Evolutionary conservation across 257 asterid species (phyloP), one percentile per base, ranked within the genome.

Genomic region (Solanum rostratum): DNA sequence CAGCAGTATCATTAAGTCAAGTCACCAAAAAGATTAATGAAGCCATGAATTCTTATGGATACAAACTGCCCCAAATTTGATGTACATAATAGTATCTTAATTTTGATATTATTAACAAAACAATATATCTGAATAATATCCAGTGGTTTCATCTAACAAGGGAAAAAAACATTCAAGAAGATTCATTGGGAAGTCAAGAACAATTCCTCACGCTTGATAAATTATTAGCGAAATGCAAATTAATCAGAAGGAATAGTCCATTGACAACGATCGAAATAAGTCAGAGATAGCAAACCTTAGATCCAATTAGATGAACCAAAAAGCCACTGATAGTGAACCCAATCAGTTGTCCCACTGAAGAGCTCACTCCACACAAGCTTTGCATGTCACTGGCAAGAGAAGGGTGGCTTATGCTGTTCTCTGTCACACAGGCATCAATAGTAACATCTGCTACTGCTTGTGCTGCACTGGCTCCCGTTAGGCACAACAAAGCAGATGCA

Each of bases 371-470:
- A 57, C 92, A 86, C 19, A 93, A 92, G 84, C 91, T 92, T 69
- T 92, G 97, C 91, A 92, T 92, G 83, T 93, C 97, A 49, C 94
- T 89, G 5, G 97, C 96, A 87, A 93, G 71, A 9, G 90, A 84
- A 63, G 89, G 83, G 29, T 89, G 87, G 87, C 91, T 92, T 19
- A 90, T 91, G 73, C 93, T 92, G 66, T 90, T 90, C 70, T 91
- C 88, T 2, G 96, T 94, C 86, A 92, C 90, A 73, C 96, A 92
- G 6, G 97, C 97, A 89, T 91, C 95, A 10, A 93, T 90, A 39
- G 91, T 91, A 39, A 92, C 96, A 62, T 93, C 97, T 10, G 93
- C 97, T n/a, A 92, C 87, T 18, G 96, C 95, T 68, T 91, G 87
- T 2, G 93, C 94, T 2, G 90, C 84, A 1, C 91, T 86, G 37